These are phyloP conservation scores for Viridothelium virens DNA, from an alignment of 495 filamentous ascomycete genomes.

Conservation along the genomic window DNA sequence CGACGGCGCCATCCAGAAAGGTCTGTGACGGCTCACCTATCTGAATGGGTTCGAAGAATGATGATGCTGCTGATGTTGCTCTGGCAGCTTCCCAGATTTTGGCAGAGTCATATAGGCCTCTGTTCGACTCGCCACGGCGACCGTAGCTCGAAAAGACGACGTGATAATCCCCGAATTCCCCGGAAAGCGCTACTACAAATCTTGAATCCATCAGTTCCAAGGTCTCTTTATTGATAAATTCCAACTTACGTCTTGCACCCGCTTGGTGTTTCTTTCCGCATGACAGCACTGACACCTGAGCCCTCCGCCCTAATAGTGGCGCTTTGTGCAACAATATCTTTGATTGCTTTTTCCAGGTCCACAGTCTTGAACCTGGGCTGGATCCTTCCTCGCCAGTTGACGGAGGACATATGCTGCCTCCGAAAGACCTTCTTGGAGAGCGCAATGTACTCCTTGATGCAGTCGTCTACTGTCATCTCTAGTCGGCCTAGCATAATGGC, in stretches of 20 bases:
- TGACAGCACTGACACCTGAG: conserved; percentile 5
- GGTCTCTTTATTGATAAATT: background rate
- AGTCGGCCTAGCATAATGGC: conserved; percentile 22
- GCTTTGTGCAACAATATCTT: conserved; percentile 7
- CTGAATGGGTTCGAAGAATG: conserved; percentile 18
- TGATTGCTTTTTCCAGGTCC: conserved; percentile 3
- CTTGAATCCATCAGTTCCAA: background rate
- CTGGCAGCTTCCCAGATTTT: conserved; percentile 20
- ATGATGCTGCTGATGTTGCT: conserved; percentile 19
- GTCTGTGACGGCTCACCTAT: conserved; percentile 9
- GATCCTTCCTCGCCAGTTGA: conserved; percentile 6
- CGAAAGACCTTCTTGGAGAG: background rate
- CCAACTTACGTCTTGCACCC: conserved; percentile 7
- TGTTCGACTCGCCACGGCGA: conserved; percentile 11
- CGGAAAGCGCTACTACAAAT: conserved; percentile 10
- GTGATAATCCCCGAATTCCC: conserved; percentile 4
- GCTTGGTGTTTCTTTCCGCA: conserved; percentile 7
- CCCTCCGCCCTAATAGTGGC: background rate
- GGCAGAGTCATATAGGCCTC: conserved; percentile 5
- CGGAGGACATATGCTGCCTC: background rate
- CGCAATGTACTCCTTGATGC: conserved; percentile 7
- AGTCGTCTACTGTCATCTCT: conserved; percentile 16
- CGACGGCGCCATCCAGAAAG: conserved; percentile 16
- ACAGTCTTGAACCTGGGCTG: conserved; percentile 8
- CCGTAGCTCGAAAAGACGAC: conserved; percentile 10